Percentiles rank a stretch among this genome's conserved stretches.
Conservation (phyloP, 2,329 filamentous ascomycete species). For the Arthrinium phaeospermum region DNA sequence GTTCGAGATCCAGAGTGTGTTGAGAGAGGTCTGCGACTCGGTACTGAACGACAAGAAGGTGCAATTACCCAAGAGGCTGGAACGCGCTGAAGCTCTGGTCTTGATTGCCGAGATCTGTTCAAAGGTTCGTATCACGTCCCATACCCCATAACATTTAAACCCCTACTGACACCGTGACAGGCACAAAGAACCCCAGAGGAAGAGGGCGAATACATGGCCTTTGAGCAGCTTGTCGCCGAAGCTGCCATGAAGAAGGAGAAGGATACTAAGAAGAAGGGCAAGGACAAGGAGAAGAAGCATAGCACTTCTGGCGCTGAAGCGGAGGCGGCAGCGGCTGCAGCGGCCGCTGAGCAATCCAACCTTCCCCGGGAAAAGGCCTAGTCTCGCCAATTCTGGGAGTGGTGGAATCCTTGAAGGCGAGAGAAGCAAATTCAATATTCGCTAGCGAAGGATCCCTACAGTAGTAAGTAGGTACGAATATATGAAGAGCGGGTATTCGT, state of each 20-base stretch:
- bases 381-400: background rate
- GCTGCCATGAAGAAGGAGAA: slow-evolving; percentile 94
- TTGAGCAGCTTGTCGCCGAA: slow-evolving; percentile 96
- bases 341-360: slow-evolving; percentile 28
- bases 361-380: slow-evolving; percentile 30
- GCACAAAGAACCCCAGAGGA: slow-evolving; percentile 90
- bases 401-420: background rate
- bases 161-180: slow-evolving; percentile 50
- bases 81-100: slow-evolving; percentile 88
- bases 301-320: background rate
- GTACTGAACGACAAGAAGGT: slow-evolving; percentile 83
- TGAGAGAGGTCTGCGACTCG: slow-evolving; percentile 91
- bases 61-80: slow-evolving; percentile 80
- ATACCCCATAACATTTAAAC: background rate
- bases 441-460: background rate
- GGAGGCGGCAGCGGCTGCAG: slow-evolving; percentile 17
- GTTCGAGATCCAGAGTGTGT: slow-evolving; percentile 96
- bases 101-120: slow-evolving; percentile 88
- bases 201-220: slow-evolving; percentile 98
- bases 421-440: background rate
- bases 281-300: slow-evolving; percentile 56
- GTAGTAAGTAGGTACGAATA: background rate
- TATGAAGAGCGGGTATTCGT: background rate
- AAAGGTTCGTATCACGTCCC: slow-evolving; percentile 64
- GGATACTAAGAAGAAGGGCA: slow-evolving; percentile 72